A percentile compares a stretch with the other conserved stretches of the same genome.
phyloP scores from a whole-genome alignment of 345 rosid species.

The Citrus medica region DNA sequence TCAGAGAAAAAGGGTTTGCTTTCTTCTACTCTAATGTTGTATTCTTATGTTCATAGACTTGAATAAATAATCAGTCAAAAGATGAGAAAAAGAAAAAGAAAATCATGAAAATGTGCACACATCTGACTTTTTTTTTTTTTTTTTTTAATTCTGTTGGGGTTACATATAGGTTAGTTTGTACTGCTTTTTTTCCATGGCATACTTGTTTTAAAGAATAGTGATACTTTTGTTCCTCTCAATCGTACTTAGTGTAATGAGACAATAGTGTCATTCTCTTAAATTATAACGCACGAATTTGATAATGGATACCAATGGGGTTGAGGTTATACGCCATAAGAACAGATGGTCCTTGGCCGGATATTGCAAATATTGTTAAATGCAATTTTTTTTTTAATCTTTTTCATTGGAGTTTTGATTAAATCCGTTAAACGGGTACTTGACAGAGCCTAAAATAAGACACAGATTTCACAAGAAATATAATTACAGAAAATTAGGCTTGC shows the following conservation, averaged over 20 bases:
- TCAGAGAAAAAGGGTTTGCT: not conserved
- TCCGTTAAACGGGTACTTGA: not conserved
- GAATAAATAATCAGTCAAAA: not conserved
- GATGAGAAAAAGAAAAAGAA: not conserved
- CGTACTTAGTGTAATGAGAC: too few relatives aligned
- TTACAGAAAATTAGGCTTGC: constrained; percentile 4
- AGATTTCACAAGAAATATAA: constrained; percentile 11
- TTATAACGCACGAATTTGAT: too few relatives aligned
- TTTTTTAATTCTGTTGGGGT: too few relatives aligned
- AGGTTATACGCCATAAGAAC: not conserved
- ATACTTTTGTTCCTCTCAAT: too few relatives aligned
- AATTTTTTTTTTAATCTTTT: not conserved
- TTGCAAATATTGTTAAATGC: constrained; percentile 4
- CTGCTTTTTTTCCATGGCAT: not conserved
- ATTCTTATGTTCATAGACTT: not conserved
- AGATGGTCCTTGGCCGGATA: not conserved
- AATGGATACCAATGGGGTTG: not conserved
- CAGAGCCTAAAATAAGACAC: constrained; percentile 10
- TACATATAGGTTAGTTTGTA: not conserved
- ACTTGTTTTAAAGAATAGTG: too few relatives aligned
- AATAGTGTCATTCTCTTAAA: too few relatives aligned
- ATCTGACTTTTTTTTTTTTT: too few relatives aligned
- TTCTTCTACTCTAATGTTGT: not conserved
- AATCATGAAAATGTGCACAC: not conserved
- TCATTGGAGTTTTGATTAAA: constrained; percentile 5